Percentiles rank a stretch among this genome's conserved stretches.
Evolutionary conservation across 2,329 filamentous ascomycete genomes (phyloP).

Genomic region (Venturia asperata): DNA sequence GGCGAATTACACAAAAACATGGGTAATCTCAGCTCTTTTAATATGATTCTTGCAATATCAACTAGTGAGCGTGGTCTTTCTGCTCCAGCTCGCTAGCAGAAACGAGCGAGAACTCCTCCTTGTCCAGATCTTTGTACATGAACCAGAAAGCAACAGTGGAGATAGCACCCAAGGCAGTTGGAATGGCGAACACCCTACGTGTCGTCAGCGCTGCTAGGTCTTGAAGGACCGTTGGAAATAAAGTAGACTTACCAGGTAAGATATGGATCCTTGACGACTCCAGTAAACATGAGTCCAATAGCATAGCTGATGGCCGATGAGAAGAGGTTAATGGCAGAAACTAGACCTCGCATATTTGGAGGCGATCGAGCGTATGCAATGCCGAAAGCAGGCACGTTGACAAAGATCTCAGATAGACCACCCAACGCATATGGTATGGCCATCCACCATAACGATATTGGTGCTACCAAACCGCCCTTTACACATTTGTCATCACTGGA

Average conservation of each 20-base stretch:
- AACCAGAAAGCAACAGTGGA: slow-evolving; percentile 14
- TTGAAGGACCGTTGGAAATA: too few relatives aligned
- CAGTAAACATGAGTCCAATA: slow-evolving; percentile 35
- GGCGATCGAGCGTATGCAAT: slow-evolving; percentile 48
- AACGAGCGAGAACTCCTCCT: slow-evolving; percentile 14
- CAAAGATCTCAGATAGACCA: slow-evolving; percentile 27
- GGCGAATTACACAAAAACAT: too few relatives aligned
- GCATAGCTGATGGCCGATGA: slow-evolving; percentile 42
- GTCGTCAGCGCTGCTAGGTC: not conserved
- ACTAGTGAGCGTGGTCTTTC: not conserved
- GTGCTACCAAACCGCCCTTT: not conserved
- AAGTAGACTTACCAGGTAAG: slow-evolving; percentile 13
- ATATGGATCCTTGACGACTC: slow-evolving; percentile 11
- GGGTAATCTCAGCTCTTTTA: too few relatives aligned
- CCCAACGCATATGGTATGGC: slow-evolving; percentile 11
- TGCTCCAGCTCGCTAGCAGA: slow-evolving; percentile 3
- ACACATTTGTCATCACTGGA: slow-evolving; percentile 5
- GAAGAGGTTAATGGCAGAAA: slow-evolving; percentile 46
- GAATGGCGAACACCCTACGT: slow-evolving; percentile 4
- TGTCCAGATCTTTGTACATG: slow-evolving; percentile 9
- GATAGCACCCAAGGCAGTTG: slow-evolving; percentile 1
- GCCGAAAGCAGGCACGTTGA: slow-evolving; percentile 46
- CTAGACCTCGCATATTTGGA: slow-evolving; percentile 46
- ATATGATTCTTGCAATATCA: too few relatives aligned
- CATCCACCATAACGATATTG: slow-evolving; percentile 16